A percentile compares a stretch with the other conserved stretches of the same genome.
Conservation (phyloP, 2,329 filamentous ascomycete genomes). For the Fusarium solani-melongenae region DNA sequence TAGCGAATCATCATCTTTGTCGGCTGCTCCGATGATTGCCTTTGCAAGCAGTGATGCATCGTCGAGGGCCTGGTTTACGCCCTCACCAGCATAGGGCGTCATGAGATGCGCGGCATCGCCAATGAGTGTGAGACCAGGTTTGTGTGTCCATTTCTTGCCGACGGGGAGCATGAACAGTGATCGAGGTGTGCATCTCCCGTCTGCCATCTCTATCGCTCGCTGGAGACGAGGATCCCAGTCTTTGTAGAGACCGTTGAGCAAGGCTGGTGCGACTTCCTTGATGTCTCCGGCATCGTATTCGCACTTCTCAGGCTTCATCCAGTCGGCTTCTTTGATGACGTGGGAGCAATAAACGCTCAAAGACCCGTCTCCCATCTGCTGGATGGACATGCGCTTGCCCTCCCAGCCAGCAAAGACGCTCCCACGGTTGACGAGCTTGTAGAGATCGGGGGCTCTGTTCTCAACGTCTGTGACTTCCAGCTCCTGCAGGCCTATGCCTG, state of each 20-base stretch:
- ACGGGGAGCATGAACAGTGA: constrained; percentile 65
- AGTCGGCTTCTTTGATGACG: constrained; percentile 52
- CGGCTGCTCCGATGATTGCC: constrained; percentile 50
- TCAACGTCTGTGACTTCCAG: constrained; percentile 55
- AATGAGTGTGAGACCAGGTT: constrained; percentile 62
- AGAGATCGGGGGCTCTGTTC: constrained; percentile 54
- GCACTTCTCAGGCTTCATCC: constrained; percentile 52
- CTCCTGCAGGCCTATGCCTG: constrained; percentile 57
- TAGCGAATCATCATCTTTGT: constrained; percentile 40
- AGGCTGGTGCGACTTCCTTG: constrained; percentile 49
- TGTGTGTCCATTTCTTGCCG: constrained; percentile 59
- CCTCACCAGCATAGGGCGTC: constrained; percentile 68
- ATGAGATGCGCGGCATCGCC: constrained; percentile 72
- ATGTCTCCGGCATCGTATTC: constrained; percentile 56
- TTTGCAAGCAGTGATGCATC: constrained; percentile 63
- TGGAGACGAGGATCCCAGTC: constrained; percentile 58
- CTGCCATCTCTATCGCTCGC: constrained; percentile 54
- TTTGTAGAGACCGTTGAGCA: constrained; percentile 49
- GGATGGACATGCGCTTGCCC: constrained; percentile 52
- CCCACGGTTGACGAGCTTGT: constrained; percentile 59
- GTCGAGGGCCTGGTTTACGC: constrained; percentile 67
- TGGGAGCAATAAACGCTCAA: constrained; percentile 54
- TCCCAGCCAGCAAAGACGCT: constrained; percentile 57
- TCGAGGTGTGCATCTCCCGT: constrained; percentile 53
- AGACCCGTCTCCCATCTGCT: constrained; percentile 60